Evolutionary conservation across 1,139 yeast species (phyloP).

Genomic region (Saccharomycopsis hybrid): DNA sequence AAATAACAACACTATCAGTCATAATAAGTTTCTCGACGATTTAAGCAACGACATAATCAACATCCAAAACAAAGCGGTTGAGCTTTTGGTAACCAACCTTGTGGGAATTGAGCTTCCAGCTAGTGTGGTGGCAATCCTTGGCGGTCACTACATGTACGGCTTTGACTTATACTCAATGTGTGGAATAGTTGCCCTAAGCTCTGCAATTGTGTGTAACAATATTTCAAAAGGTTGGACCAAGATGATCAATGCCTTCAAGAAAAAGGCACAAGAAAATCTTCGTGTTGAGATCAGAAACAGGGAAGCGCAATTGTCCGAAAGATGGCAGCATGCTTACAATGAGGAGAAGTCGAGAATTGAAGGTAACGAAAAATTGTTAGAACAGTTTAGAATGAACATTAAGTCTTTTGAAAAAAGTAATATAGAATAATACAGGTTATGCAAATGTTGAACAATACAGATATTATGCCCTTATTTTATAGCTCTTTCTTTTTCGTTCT

Average conservation of each 20-base stretch:
- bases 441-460: too few species aligned
- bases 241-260: constrained; percentile 13
- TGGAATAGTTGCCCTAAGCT: constrained; percentile 10
- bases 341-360: neutral
- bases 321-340: constrained; percentile 8
- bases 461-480: too few species aligned
- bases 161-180: constrained; percentile 13
- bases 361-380: constrained; percentile 1
- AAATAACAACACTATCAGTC: neutral
- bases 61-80: constrained; percentile 12
- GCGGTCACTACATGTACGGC: constrained; percentile 17
- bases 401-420: constrained; percentile 6
- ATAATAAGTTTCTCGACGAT: neutral
- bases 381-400: constrained; percentile 12
- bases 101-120: constrained; percentile 19
- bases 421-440: too few species aligned
- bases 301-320: constrained; percentile 5
- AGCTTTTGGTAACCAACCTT: constrained; percentile 13
- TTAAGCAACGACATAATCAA: constrained; percentile 7
- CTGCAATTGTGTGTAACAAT: constrained; percentile 14
- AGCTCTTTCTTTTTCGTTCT: too few species aligned
- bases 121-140: constrained; percentile 7
- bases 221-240: constrained; percentile 13
- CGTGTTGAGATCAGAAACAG: constrained; percentile 12
- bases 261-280: constrained; percentile 3